These are phyloP conservation scores for Aspergillus ibericus DNA, from an alignment of 2,329 filamentous ascomycete genomes.

Conservation along the genomic window DNA sequence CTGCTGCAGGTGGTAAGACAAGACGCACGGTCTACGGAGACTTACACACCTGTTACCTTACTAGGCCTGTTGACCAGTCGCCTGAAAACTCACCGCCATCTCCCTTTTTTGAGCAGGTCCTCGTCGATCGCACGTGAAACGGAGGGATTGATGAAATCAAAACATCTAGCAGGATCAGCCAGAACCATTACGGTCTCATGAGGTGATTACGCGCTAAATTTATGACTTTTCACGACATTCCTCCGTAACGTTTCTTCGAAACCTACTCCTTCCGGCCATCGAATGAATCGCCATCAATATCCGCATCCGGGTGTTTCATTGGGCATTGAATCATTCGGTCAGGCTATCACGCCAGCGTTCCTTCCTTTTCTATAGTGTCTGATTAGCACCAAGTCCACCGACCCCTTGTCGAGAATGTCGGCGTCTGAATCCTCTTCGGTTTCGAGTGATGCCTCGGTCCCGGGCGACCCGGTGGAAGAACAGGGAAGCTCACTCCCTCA, in stretches of 20 bases:
- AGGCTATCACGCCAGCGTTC: background rate
- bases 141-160: background rate
- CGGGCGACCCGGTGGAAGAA: slow-evolving; percentile 13
- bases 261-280: background rate
- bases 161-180: background rate
- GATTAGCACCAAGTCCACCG: background rate
- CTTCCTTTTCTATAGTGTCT: background rate
- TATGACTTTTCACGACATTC: slow-evolving; percentile 10
- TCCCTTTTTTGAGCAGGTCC: background rate
- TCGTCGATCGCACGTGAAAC: slow-evolving; percentile 1
- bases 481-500: slow-evolving; percentile 29
- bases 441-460: slow-evolving; percentile 18
- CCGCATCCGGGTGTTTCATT: background rate
- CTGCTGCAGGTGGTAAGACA: background rate
- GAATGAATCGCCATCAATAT: background rate
- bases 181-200: slow-evolving; percentile 2
- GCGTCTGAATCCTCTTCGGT: slow-evolving; percentile 32
- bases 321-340: background rate
- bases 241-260: background rate
- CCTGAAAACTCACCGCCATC: slow-evolving; percentile 11
- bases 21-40: background rate
- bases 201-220: slow-evolving; percentile 13
- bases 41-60: background rate
- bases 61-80: slow-evolving; percentile 1
- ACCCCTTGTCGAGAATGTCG: slow-evolving; percentile 26